Conservation (phyloP, 164 flowering plant genomes). For the Tetrastigma voinierianum region DNA sequence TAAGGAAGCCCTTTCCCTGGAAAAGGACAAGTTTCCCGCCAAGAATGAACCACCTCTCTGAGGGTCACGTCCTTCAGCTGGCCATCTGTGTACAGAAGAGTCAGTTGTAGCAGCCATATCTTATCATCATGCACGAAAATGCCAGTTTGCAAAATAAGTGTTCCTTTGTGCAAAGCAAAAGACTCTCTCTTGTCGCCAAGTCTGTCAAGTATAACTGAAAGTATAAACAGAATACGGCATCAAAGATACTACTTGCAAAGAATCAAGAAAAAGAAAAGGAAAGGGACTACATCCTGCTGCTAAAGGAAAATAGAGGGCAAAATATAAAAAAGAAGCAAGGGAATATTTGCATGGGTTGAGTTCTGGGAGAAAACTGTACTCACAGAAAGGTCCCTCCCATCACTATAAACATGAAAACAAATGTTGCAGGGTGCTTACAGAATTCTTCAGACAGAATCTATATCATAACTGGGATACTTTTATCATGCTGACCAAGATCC, state of each 20-base stretch:
- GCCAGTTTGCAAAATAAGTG: constrained; percentile 76
- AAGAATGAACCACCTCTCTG: constrained; percentile 87
- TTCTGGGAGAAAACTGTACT: constrained; percentile 29
- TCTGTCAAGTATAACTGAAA: constrained; percentile 90
- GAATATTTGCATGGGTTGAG: background rate
- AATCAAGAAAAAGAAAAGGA: background rate
- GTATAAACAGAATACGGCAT: constrained; percentile 16
- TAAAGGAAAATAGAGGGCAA: background rate
- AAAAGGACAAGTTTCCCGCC: constrained; percentile 92
- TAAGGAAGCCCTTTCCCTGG: constrained; percentile 82
- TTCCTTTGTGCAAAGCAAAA: constrained; percentile 86
- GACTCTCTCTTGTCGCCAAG: constrained; percentile 84
- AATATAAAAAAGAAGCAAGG: background rate
- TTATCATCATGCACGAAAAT: constrained; percentile 80
- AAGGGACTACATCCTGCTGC: background rate
- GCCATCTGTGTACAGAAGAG: constrained; percentile 85
- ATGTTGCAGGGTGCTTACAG: constrained; percentile 87
- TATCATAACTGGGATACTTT: constrained; percentile 89
- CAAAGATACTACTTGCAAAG: constrained; percentile 3
- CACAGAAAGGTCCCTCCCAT: constrained; percentile 94
- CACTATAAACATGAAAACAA: constrained; percentile 98
- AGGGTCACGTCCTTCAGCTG: constrained; percentile 76
- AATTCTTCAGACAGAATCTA: constrained; percentile 99
- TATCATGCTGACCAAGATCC: constrained; percentile 99
- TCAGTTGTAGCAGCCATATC: constrained; percentile 94